Evolutionary conservation across 257 asterid species (phyloP).

Genomic region (Mitragyna speciosa): DNA sequence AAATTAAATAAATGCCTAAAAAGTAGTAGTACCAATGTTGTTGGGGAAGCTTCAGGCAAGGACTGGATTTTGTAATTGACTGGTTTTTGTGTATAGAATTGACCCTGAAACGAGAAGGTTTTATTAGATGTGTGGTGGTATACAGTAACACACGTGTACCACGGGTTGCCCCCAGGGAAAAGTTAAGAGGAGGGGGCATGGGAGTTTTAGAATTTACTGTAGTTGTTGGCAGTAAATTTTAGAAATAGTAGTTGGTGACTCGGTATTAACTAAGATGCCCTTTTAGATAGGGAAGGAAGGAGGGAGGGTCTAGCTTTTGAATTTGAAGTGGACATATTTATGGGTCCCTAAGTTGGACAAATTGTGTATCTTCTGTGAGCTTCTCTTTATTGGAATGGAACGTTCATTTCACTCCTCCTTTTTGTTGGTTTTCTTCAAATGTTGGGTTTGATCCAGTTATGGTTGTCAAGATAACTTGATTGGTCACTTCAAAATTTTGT

Average conservation of each 20-base stretch:
- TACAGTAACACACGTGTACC: not conserved
- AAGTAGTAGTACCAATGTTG: not conserved
- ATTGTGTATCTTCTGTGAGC: not conserved
- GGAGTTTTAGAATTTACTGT: not conserved
- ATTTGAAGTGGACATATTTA: not conserved
- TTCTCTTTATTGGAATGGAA: not conserved
- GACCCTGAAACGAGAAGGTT: not conserved
- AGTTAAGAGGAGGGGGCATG: not conserved
- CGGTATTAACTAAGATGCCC: conserved; percentile 9
- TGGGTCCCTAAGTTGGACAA: not conserved
- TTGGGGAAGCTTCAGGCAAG: conserved; percentile 16
- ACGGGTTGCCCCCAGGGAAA: not conserved
- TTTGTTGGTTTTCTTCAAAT: not conserved
- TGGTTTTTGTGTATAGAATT: not conserved
- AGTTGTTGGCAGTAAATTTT: not conserved
- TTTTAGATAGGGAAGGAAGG: no score
- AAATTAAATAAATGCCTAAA: not conserved
- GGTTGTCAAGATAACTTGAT: not conserved
- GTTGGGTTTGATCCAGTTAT: not conserved
- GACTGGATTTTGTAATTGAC: not conserved
- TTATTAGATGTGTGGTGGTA: conserved; percentile 5
- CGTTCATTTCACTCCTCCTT: not conserved
- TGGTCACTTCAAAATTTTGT: not conserved
- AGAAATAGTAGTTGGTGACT: not conserved
- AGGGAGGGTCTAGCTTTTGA: not conserved